A percentile compares a stretch with the other conserved stretches of the same genome.
Evolutionary conservation across 2,329 filamentous ascomycete species (phyloP).

Genomic region (Fusarium floridanum): DNA sequence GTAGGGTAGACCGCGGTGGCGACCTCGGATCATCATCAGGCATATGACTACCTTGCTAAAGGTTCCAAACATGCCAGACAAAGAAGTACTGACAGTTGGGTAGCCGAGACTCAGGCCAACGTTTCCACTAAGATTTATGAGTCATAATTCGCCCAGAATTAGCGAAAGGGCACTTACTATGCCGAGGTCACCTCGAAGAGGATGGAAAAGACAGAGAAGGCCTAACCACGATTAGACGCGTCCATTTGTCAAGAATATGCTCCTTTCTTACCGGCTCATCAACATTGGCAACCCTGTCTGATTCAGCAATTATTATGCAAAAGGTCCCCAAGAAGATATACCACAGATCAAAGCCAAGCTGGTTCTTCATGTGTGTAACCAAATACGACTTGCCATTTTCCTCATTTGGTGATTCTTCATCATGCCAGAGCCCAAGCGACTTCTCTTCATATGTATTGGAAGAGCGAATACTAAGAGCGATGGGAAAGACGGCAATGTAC

Average conservation of each 20-base stretch:
- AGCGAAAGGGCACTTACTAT: slow-evolving; percentile 40
- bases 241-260: not conserved
- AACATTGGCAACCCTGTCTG: slow-evolving; percentile 32
- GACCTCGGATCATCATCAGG: slow-evolving; percentile 53
- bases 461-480: slow-evolving; percentile 71
- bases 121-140: slow-evolving; percentile 44
- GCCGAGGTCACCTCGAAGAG: slow-evolving; percentile 51
- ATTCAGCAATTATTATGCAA: slow-evolving; percentile 49
- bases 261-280: slow-evolving; percentile 36
- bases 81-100: slow-evolving; percentile 43
- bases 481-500: slow-evolving; percentile 72
- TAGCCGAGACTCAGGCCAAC: slow-evolving; percentile 52
- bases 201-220: slow-evolving; percentile 47
- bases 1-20: slow-evolving; percentile 51
- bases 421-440: slow-evolving; percentile 69
- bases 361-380: slow-evolving; percentile 51
- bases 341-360: slow-evolving; percentile 56
- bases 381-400: slow-evolving; percentile 45
- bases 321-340: slow-evolving; percentile 55
- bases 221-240: slow-evolving; percentile 24
- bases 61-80: slow-evolving; percentile 46
- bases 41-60: slow-evolving; percentile 52
- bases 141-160: not conserved
- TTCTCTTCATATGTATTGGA: slow-evolving; percentile 72
- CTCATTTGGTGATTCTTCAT: slow-evolving; percentile 38